Evolutionary conservation across 495 filamentous ascomycete species (phyloP).

Genomic region (Aspergillus hancockii): DNA sequence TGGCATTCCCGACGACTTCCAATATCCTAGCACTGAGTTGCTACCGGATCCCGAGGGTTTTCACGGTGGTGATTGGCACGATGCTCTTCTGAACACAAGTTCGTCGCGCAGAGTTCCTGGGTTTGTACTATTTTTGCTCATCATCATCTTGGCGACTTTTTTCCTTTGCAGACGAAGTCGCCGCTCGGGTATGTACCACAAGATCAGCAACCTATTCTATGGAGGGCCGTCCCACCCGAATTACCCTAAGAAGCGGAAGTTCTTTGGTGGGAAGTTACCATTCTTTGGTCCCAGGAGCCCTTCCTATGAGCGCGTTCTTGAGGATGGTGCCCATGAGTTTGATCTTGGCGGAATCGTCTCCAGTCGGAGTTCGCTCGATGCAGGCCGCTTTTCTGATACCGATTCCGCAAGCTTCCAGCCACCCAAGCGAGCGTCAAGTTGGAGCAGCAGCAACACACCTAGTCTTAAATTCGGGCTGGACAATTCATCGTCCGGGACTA

Average conservation of each 20-base stretch:
- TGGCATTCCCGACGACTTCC: conserved; percentile 74
- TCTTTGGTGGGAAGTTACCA: conserved; percentile 52
- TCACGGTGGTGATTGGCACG: conserved; percentile 71
- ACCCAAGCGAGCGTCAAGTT: conserved; percentile 40
- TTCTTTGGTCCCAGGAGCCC: conserved; percentile 58
- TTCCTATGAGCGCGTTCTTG: conserved; percentile 82
- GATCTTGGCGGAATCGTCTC: conserved; percentile 69
- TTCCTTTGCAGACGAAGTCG: conserved; percentile 72
- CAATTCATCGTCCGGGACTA: conserved; percentile 52
- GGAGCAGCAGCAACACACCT: conserved; percentile 39
- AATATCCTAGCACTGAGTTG: conserved; percentile 71
- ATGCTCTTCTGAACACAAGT: conserved; percentile 62
- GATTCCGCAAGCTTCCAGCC: conserved; percentile 31
- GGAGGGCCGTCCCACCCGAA: conserved; percentile 53
- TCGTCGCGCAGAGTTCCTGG: conserved; percentile 69
- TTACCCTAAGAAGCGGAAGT: conserved; percentile 51
- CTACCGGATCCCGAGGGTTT: conserved; percentile 42
- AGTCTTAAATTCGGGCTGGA: conserved; percentile 60
- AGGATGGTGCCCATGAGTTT: conserved; percentile 70
- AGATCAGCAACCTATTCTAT: conserved; percentile 51
- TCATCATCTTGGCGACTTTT: conserved; percentile 66
- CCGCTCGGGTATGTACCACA: conserved; percentile 63
- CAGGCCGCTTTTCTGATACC: conserved; percentile 34
- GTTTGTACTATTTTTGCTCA: conserved; percentile 71
- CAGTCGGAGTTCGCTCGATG: conserved; percentile 54